Percentiles rank a stretch among this genome's conserved stretches.
phyloP scores from a whole-genome alignment of 2,329 filamentous ascomycete species.

The Dryadomyces quercus-mongolicae region DNA sequence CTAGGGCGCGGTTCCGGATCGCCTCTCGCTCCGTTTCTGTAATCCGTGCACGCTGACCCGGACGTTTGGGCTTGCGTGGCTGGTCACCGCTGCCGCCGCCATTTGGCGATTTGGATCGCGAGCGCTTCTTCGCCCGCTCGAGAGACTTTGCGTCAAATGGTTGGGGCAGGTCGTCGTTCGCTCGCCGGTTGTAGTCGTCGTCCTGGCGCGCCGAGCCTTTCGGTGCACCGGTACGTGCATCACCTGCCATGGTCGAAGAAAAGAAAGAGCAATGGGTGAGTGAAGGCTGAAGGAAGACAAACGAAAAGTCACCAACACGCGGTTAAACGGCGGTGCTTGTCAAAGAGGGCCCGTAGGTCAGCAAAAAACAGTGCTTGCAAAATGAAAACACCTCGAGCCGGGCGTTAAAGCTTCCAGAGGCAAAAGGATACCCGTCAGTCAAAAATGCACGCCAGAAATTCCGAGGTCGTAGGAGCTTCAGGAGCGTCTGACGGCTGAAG shows the following conservation, averaged over 20 bases:
- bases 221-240: neutral
- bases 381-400: too few species aligned
- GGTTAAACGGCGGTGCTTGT: too few species aligned
- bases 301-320: too few species aligned
- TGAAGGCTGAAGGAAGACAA: too few species aligned
- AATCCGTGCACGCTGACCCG: slow-evolving; percentile 54
- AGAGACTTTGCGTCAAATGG: slow-evolving; percentile 48
- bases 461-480: too few species aligned
- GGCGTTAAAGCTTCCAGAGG: too few species aligned
- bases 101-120: slow-evolving; percentile 36
- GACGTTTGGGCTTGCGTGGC: slow-evolving; percentile 55
- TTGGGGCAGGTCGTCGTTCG: slow-evolving; percentile 38
- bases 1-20: slow-evolving; percentile 45
- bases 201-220: slow-evolving; percentile 1
- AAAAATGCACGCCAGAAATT: too few species aligned
- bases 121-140: slow-evolving; percentile 46
- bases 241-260: neutral
- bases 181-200: slow-evolving; percentile 12
- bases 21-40: slow-evolving; percentile 55
- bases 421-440: too few species aligned
- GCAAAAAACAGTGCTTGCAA: too few species aligned
- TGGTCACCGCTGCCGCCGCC: neutral
- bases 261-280: neutral
- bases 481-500: too few species aligned
- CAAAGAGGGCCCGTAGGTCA: too few species aligned